Percentiles rank a stretch among this genome's conserved stretches.
phyloP scores from a whole-genome alignment of 495 filamentous ascomycete genomes.

The Apodospora peruviana region DNA sequence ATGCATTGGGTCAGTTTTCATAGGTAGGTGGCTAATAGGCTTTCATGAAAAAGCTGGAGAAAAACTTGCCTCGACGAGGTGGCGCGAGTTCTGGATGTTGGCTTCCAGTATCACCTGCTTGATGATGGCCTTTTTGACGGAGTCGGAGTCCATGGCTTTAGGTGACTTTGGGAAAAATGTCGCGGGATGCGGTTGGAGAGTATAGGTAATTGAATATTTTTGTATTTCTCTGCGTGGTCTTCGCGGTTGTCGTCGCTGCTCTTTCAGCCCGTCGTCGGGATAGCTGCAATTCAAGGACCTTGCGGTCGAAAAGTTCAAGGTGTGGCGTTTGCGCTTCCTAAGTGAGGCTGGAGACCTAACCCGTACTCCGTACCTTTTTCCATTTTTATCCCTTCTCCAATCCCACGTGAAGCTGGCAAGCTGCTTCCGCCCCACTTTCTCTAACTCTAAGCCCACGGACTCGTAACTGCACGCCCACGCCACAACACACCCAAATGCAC shows the following conservation, averaged over 20 bases:
- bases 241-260: no score
- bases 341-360: constrained; percentile 12
- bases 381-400: background rate
- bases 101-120: constrained; percentile 68
- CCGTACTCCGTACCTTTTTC: background rate
- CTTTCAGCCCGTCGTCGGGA: no score
- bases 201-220: no score
- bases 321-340: constrained; percentile 10
- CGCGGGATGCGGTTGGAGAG: background rate
- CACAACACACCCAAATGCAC: no score
- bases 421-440: no score
- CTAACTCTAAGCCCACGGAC: no score
- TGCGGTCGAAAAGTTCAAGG: background rate
- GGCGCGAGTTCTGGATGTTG: constrained; percentile 67
- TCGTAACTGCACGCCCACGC: no score
- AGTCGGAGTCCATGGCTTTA: constrained; percentile 37
- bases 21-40: no score
- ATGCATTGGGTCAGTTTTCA: no score
- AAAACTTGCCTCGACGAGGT: constrained; percentile 64
- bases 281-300: no score
- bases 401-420: background rate
- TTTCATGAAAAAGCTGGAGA: no score
- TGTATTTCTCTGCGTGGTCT: no score
- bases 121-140: constrained; percentile 61
- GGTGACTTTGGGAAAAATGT: background rate